phyloP scores from a whole-genome alignment of 805 yeast species.

The Debaryomyces tyrocola region DNA sequence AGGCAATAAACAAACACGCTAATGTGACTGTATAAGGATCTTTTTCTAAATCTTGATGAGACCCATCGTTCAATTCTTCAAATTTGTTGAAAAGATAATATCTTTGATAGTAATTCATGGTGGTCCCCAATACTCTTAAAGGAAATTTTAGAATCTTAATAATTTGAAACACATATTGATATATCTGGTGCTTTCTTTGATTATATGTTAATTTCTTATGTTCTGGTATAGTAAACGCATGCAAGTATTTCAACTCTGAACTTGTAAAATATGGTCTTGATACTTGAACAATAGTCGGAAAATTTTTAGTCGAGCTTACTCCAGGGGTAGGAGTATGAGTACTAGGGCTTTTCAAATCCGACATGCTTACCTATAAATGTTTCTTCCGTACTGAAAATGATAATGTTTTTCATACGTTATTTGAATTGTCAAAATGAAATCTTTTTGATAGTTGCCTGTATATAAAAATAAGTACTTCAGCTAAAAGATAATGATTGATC shows the following conservation, averaged over 20 bases:
- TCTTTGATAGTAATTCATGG: conserved; percentile 73
- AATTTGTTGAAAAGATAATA: conserved; percentile 65
- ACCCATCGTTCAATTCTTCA: conserved; percentile 35
- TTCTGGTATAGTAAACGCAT: conserved; percentile 52
- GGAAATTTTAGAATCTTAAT: conserved; percentile 64
- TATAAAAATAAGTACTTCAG: too few species aligned
- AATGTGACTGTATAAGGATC: conserved; percentile 64
- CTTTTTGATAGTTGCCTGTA: too few species aligned
- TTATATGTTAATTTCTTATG: conserved; percentile 43
- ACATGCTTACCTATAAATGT: background rate
- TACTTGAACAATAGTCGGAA: conserved; percentile 34
- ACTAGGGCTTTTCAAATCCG: background rate
- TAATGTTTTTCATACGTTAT: too few species aligned
- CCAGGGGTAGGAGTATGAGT: background rate
- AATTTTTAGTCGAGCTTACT: background rate
- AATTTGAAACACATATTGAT: conserved; percentile 54
- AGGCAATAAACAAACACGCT: conserved; percentile 67
- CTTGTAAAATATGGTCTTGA: conserved; percentile 63
- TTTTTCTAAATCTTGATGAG: conserved; percentile 29
- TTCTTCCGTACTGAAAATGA: background rate
- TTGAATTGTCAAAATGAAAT: too few species aligned
- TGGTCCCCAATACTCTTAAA: conserved; percentile 62
- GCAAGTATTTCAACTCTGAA: conserved; percentile 52
- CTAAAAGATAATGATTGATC: too few species aligned
- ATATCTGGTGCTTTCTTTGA: conserved; percentile 53